Base-by-base conservation (phyloP, 1,284 basidiomycete genomes). In the Puccinia triticina region DNA sequence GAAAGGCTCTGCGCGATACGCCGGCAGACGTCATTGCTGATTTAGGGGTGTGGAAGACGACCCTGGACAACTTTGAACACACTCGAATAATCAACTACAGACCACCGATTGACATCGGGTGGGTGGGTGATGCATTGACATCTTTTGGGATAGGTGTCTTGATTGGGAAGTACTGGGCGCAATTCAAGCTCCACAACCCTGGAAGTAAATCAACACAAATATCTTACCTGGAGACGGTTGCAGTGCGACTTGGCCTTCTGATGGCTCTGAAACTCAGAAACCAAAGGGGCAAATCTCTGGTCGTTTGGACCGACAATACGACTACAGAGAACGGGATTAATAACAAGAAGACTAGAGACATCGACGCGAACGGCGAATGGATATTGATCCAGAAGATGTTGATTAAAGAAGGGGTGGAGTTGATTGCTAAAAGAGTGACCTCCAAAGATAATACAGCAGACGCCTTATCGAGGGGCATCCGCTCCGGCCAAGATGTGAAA, bases 121-220 rank as follows among this genome's bases (percentile, higher is more conserved):
- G 74, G 74, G 40, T 77, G 1, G 74, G 74, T 26, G 74, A 77
- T 46, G 29, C 40, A 5, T 64, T 29, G 0, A 77, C 59, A 32
- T 57, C 55, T 7, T 77, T 29, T 29, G 61, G 76, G 1, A 37
- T 77, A 14, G 59, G 73, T 3, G 26, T 75, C 10, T 0, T 43
- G 14, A 0, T 77, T 7, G 34, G 59, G 0, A 29, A 48, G 2
- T 11, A 61, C 23, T 66, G 59, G 76, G 8, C 59, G 1, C 53
- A 46, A 11, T 77, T 77, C n/a, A 29, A 59, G n/a, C n/a, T 75
- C 0, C 0, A 10, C 21, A n/a, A 59, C 37, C 26, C 34, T 16
- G 23, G 40, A 10, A 23, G 2, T 16, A 32, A 18, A 23, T 12
- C 16, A 11, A n/a, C 1, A 18, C n/a, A 32, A 8, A 76, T 76